These are phyloP conservation scores for Ehretia macrophylla DNA, from an alignment of 257 asterid genomes.

Conservation along the genomic window DNA sequence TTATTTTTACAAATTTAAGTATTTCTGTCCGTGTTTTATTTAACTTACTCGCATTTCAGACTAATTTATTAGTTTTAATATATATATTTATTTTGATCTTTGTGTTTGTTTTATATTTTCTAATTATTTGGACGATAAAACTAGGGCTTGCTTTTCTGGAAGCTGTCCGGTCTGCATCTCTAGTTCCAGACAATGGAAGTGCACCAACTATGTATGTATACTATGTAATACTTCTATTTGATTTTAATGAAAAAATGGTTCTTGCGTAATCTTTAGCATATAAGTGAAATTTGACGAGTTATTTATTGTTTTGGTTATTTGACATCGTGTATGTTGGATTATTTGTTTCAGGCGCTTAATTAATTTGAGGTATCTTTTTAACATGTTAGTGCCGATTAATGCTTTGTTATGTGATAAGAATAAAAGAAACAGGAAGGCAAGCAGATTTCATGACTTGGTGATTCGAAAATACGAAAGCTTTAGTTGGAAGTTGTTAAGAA, in stretches of 20 bases:
- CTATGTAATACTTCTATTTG: neutral
- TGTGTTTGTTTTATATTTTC: neutral
- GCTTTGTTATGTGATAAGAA: neutral
- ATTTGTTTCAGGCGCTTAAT: no score
- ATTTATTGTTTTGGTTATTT: neutral
- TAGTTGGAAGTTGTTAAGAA: no score
- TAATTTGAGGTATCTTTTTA: no score
- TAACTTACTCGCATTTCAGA: no score
- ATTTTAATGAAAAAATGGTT: no score
- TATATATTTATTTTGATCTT: neutral
- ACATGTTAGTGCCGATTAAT: neutral
- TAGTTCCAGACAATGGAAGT: constrained; percentile 51
- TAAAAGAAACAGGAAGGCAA: no score
- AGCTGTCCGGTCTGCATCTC: constrained; percentile 82
- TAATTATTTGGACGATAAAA: constrained; percentile 1
- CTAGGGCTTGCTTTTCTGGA: constrained; percentile 77
- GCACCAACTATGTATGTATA: constrained; percentile 61
- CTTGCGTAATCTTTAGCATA: neutral
- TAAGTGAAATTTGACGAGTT: neutral
- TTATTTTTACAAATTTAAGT: no score
- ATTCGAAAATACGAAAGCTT: neutral
- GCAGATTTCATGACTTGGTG: no score
- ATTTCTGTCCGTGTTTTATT: no score
- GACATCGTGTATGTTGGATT: no score
- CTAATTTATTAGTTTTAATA: no score